Percentiles rank a stretch among this genome's conserved stretches.
Evolutionary conservation across 768 basidiomycete genomes (phyloP).

Genomic region (Cystobasidium ongulense): DNA sequence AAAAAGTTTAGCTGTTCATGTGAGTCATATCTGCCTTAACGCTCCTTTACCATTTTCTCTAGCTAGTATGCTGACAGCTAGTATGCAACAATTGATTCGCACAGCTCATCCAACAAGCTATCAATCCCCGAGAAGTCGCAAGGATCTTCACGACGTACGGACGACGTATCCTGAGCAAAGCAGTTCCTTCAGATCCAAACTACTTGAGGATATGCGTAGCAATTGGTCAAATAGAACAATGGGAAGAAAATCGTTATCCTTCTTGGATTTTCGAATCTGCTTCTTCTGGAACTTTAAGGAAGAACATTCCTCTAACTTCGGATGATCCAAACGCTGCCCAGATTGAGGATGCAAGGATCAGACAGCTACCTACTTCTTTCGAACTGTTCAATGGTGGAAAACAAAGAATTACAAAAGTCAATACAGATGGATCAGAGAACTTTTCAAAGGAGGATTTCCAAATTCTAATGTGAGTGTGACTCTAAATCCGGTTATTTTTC

Average conservation of each 20-base stretch:
- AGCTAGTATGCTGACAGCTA: neutral
- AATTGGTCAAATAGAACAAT: constrained; percentile 82
- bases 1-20: constrained; percentile 76
- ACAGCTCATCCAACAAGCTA: constrained; percentile 83
- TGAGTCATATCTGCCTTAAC: constrained; percentile 45
- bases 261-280: constrained; percentile 58
- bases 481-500: no score
- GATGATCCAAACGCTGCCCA: neutral
- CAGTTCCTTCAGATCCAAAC: constrained; percentile 71
- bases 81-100: neutral
- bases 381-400: neutral
- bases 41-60: neutral
- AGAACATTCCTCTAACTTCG: neutral
- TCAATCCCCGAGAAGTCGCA: constrained; percentile 84
- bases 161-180: constrained; percentile 72
- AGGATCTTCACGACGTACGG: constrained; percentile 76
- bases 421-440: neutral
- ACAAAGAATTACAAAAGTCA: neutral
- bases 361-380: constrained; percentile 18
- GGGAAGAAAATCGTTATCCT: constrained; percentile 88
- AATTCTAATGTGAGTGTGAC: constrained; percentile 16
- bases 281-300: neutral
- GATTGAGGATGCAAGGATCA: constrained; percentile 16
- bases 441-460: constrained; percentile 2
- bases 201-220: constrained; percentile 72